phyloP scores from a whole-genome alignment of 768 basidiomycete genomes.

The Auricularia sp. region DNA sequence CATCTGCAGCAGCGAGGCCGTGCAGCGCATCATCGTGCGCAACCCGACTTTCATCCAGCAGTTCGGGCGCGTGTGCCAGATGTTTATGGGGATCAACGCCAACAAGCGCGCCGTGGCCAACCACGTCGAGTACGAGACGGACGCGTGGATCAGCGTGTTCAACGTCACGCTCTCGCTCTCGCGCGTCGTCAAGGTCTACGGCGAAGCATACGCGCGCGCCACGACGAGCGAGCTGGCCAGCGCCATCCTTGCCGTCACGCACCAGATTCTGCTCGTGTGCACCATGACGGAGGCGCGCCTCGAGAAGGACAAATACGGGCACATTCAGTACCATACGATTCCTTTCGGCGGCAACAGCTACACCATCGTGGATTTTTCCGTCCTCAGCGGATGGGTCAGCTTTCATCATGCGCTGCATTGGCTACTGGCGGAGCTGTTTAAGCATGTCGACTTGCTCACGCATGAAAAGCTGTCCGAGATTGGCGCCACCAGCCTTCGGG shows the following conservation, averaged over 20 bases:
- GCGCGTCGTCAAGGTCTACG: constrained; percentile 80
- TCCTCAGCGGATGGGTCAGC: constrained; percentile 72
- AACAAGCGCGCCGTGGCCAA: constrained; percentile 70
- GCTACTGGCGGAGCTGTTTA: constrained; percentile 81
- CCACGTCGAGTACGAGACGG: constrained; percentile 94
- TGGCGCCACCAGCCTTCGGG: constrained; percentile 45
- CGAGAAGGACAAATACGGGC: constrained; percentile 54
- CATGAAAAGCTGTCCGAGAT: constrained; percentile 41
- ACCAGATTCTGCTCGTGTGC: constrained; percentile 63
- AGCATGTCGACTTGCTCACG: constrained; percentile 61
- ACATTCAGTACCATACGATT: constrained; percentile 55
- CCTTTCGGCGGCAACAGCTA: constrained; percentile 50
- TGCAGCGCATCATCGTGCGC: constrained; percentile 67
- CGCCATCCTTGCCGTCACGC: constrained; percentile 59
- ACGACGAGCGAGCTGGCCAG: constrained; percentile 47
- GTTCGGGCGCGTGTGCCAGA: constrained; percentile 66
- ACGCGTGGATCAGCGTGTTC: constrained; percentile 94
- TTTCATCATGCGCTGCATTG: constrained; percentile 91
- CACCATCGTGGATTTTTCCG: constrained; percentile 66
- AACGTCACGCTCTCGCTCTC: constrained; percentile 87
- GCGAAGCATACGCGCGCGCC: constrained; percentile 64
- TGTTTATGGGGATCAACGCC: constrained; percentile 91
- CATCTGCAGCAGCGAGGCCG: constrained; percentile 68
- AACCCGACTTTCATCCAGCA: constrained; percentile 56
- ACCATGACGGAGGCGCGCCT: constrained; percentile 56